These are phyloP conservation scores for Globisporangium echinulatum DNA, from an alignment of 352 stramenopile genomes.

Conservation along the genomic window DNA sequence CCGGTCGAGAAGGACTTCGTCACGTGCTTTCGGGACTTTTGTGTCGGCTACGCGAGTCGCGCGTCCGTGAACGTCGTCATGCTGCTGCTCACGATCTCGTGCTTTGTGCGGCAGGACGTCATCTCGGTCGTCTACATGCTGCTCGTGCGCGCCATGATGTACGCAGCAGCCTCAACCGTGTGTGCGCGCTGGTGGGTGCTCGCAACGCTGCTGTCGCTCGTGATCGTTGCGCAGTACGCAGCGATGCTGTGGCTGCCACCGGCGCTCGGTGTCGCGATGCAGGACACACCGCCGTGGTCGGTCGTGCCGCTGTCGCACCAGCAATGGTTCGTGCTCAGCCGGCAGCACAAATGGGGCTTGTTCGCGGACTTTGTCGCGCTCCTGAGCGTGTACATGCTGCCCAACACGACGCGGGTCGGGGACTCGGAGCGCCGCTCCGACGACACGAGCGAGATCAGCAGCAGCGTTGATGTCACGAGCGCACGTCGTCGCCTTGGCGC, in stretches of 20 bases:
- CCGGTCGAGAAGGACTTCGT: conserved; percentile 46
- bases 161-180: conserved; percentile 43
- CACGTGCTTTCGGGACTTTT: conserved; percentile 55
- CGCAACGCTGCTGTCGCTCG: conserved; percentile 41
- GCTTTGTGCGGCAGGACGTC: conserved; percentile 72
- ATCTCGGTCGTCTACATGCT: conserved; percentile 76
- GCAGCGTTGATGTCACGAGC: background rate
- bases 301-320: conserved; percentile 47
- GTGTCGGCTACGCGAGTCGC: conserved; percentile 64
- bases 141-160: conserved; percentile 79
- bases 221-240: conserved; percentile 70
- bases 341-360: conserved; percentile 75
- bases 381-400: conserved; percentile 62
- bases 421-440: conserved; percentile 10
- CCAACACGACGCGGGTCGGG: conserved; percentile 37
- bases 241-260: conserved; percentile 70
- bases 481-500: background rate
- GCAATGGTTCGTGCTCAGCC: conserved; percentile 54
- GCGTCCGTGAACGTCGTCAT: conserved; percentile 76
- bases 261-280: conserved; percentile 45
- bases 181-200: conserved; percentile 53
- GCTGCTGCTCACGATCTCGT: conserved; percentile 67
- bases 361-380: conserved; percentile 71
- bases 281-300: conserved; percentile 53
- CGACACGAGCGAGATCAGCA: conserved; percentile 4